phyloP scores from a whole-genome alignment of 108 stramenopile species.

The Chaetoceros tenuissimus region DNA sequence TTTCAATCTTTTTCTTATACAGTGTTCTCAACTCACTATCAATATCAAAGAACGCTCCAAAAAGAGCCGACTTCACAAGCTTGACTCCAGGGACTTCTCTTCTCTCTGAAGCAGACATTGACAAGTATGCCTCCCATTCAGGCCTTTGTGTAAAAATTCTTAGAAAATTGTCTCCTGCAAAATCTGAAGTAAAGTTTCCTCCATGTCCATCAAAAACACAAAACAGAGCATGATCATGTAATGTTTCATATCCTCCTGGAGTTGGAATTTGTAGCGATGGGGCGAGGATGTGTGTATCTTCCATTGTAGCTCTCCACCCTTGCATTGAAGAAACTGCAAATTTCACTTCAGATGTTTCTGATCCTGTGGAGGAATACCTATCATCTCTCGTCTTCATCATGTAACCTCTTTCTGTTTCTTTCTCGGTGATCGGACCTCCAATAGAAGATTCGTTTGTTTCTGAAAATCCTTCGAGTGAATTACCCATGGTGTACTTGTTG shows the following conservation, averaged over 20 bases:
- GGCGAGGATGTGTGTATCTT: conserved; percentile 56
- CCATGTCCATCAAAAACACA: conserved; percentile 90
- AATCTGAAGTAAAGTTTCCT: conserved; percentile 71
- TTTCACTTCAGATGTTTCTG: conserved; percentile 7
- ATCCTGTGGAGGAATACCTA: conserved; percentile 28
- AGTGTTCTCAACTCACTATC: conserved; percentile 52
- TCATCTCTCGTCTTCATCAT: conserved; percentile 13
- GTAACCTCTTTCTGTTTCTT: conserved; percentile 48
- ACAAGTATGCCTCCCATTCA: conserved; percentile 46
- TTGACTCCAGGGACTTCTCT: conserved; percentile 43
- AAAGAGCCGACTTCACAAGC: conserved; percentile 47
- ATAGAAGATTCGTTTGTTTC: conserved; percentile 13
- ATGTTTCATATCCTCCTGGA: neutral
- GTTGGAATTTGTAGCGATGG: conserved; percentile 15
- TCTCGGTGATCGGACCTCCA: conserved; percentile 44
- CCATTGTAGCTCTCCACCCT: conserved; percentile 81
- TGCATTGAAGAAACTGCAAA: conserved; percentile 64
- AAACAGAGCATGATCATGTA: conserved; percentile 60
- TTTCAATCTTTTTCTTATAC: conserved; percentile 12
- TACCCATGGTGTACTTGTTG: conserved; percentile 15
- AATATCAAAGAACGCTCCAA: conserved; percentile 52
- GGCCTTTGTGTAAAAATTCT: conserved; percentile 35
- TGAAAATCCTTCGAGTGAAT: conserved; percentile 3
- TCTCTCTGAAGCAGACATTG: conserved; percentile 20
- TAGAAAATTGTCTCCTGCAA: conserved; percentile 48